phyloP scores from a whole-genome alignment of 2,329 filamentous ascomycete species.

The Rhinocladiella similis region DNA sequence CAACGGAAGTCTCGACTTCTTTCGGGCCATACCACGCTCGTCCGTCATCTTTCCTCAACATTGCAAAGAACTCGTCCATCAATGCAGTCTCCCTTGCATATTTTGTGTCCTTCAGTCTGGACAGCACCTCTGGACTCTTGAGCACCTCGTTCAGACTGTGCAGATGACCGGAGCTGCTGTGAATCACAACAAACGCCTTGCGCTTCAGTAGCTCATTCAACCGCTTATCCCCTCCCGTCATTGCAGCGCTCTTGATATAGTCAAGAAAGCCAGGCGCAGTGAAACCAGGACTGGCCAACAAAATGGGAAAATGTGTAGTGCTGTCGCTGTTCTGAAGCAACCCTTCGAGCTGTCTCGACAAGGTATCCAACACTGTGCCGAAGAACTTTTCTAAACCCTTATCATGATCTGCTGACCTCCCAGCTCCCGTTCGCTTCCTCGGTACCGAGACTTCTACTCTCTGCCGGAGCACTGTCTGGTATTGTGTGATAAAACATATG shows the following conservation, averaged over 20 bases:
- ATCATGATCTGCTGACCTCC: slow-evolving; percentile 45
- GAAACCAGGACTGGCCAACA: slow-evolving; percentile 89
- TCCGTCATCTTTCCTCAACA: slow-evolving; percentile 80
- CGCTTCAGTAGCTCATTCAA: slow-evolving; percentile 58
- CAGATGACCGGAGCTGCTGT: slow-evolving; percentile 80
- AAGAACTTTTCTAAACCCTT: slow-evolving; percentile 75
- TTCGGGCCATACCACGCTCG: slow-evolving; percentile 85
- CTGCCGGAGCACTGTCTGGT: slow-evolving; percentile 51
- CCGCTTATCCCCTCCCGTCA: slow-evolving; percentile 70
- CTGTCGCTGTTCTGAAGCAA: slow-evolving; percentile 42
- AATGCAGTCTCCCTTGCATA: slow-evolving; percentile 79
- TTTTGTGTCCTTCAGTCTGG: slow-evolving; percentile 79
- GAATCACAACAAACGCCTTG: slow-evolving; percentile 67
- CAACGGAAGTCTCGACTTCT: slow-evolving; percentile 79
- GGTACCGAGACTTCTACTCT: slow-evolving; percentile 50
- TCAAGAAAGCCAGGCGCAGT: slow-evolving; percentile 77
- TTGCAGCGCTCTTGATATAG: slow-evolving; percentile 64
- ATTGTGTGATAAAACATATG: slow-evolving; percentile 53
- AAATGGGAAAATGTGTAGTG: slow-evolving; percentile 58
- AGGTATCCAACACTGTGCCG: slow-evolving; percentile 70
- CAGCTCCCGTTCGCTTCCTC: slow-evolving; percentile 47
- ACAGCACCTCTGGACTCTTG: slow-evolving; percentile 73
- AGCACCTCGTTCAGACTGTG: slow-evolving; percentile 87
- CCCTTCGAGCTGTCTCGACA: slow-evolving; percentile 78
- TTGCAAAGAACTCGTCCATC: slow-evolving; percentile 80